Conservation (phyloP, 495 filamentous ascomycete species). For the Neurospora discreta region DNA sequence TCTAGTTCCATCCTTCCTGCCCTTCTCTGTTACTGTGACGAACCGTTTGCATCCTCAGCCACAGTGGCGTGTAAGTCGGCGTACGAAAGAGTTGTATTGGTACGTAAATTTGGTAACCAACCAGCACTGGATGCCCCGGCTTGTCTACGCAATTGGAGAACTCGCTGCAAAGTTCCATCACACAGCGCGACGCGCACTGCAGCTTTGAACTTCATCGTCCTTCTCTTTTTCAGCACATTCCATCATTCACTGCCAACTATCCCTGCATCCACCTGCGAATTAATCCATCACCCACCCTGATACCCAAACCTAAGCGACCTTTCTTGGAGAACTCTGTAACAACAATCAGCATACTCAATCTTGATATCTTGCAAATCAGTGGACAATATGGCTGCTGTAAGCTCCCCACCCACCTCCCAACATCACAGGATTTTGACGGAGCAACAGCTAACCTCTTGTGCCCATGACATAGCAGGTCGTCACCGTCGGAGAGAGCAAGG, state of each 20-base stretch:
- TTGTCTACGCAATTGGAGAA: neutral
- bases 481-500: constrained; percentile 87
- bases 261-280: neutral
- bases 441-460: neutral
- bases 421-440: neutral
- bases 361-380: neutral
- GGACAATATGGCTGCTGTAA: constrained; percentile 27
- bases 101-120: neutral
- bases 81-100: neutral
- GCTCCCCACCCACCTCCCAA: neutral
- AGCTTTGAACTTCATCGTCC: neutral
- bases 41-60: neutral
- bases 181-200: neutral
- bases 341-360: neutral
- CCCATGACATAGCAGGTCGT: constrained; percentile 57
- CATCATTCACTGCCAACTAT: neutral
- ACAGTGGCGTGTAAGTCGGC: constrained; percentile 3
- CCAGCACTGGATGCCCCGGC: neutral
- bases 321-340: neutral
- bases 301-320: neutral
- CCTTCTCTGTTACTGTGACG: neutral
- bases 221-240: neutral
- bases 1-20: no score
- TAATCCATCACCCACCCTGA: neutral
- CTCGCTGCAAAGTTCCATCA: neutral